A percentile compares a stretch with the other conserved stretches of the same genome.
These are phyloP conservation scores for Hypoxylon rickii DNA, from an alignment of 495 filamentous ascomycete species.

Conservation along the genomic window DNA sequence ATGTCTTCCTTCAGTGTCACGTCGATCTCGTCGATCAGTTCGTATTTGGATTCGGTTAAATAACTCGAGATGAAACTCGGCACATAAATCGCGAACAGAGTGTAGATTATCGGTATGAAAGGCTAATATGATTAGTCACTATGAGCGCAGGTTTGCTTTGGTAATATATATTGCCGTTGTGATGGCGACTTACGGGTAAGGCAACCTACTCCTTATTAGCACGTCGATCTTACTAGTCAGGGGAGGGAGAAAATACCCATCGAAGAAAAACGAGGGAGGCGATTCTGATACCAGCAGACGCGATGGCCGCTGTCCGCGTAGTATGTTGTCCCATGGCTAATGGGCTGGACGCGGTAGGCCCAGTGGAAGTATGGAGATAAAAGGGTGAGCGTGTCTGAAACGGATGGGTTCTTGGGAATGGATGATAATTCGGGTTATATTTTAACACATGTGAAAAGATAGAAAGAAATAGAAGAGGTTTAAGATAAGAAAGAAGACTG, in stretches of 20 bases:
- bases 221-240: background rate
- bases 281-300: constrained; percentile 26
- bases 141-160: background rate
- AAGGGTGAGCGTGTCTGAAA: too few species aligned
- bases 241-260: constrained; percentile 66
- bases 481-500: constrained; percentile 10
- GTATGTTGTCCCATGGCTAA: constrained; percentile 23
- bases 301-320: constrained; percentile 20
- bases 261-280: constrained; percentile 67
- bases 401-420: too few species aligned
- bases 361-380: constrained; percentile 3
- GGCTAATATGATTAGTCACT: constrained; percentile 45
- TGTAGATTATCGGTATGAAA: constrained; percentile 68
- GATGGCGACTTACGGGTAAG: constrained; percentile 43
- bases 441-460: constrained; percentile 23
- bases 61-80: constrained; percentile 67
- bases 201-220: constrained; percentile 29
- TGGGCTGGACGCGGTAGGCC: background rate
- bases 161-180: background rate
- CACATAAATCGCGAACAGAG: constrained; percentile 73
- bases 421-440: too few species aligned
- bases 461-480: constrained; percentile 16
- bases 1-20: constrained; percentile 61
- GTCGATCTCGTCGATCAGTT: constrained; percentile 64
- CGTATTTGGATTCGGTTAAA: constrained; percentile 60